phyloP scores from a whole-genome alignment of 148 eudicot genomes.

The Vaccinium darrowii region DNA sequence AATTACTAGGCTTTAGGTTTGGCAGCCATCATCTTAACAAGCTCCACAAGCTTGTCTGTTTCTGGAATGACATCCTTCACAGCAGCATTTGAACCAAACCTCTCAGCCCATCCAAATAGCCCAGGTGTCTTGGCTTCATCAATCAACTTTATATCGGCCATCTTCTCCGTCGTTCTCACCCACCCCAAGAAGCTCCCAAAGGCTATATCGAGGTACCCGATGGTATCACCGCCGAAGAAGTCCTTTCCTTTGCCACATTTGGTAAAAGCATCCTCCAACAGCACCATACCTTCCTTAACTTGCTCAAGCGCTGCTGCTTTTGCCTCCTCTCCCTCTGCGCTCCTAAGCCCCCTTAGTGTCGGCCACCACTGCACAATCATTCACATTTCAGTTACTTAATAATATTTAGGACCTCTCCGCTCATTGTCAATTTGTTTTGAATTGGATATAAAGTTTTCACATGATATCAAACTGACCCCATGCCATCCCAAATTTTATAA shows the following conservation, averaged over 20 bases:
- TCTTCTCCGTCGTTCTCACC: constrained; percentile 20
- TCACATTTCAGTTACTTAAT: not conserved
- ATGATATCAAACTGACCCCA: no score
- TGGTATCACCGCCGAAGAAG: constrained; percentile 21
- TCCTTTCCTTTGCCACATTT: constrained; percentile 30
- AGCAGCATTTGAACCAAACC: constrained; percentile 28
- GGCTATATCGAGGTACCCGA: constrained; percentile 40
- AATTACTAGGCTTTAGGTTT: not conserved
- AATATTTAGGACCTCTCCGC: no score
- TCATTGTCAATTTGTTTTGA: no score
- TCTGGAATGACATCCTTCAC: constrained; percentile 28
- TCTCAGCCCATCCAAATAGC: constrained; percentile 36
- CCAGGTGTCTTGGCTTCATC: constrained; percentile 29
- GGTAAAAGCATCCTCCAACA: constrained; percentile 32
- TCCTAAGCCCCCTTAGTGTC: not conserved
- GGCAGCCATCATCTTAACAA: not conserved
- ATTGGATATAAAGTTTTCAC: no score
- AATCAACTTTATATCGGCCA: constrained; percentile 7
- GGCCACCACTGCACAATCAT: constrained; percentile 19
- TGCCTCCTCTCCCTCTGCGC: constrained; percentile 3
- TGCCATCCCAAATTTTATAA: no score
- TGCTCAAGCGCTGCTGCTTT: not conserved
- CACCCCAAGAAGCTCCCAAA: constrained; percentile 34
- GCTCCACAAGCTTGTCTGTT: constrained; percentile 23
- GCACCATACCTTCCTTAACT: constrained; percentile 10